Percentiles rank a stretch among this genome's conserved stretches.
phyloP scores from a whole-genome alignment of 495 filamentous ascomycete genomes.

The Aspergillus ostianus region DNA sequence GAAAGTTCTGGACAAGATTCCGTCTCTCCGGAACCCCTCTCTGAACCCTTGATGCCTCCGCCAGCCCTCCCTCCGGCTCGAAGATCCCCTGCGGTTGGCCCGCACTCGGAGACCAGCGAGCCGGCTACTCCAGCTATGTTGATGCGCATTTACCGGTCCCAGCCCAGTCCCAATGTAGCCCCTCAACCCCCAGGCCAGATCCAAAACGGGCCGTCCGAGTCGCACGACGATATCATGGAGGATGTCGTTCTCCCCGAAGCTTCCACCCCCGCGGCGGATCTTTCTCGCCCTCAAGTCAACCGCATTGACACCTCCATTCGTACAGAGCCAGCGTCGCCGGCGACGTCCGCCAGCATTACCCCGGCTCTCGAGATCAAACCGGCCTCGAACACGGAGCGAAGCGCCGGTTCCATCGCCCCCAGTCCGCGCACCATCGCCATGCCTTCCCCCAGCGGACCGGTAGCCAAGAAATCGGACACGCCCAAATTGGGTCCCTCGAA shows the following conservation, averaged over 20 bases:
- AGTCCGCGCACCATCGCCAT: constrained; percentile 40
- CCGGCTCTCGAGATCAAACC: constrained; percentile 33
- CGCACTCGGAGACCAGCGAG: constrained; percentile 36
- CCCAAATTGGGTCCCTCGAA: constrained; percentile 29
- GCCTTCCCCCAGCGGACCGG: constrained; percentile 45
- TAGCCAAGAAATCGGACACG: constrained; percentile 40
- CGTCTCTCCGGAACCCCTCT: constrained; percentile 68
- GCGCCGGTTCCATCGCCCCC: constrained; percentile 29
- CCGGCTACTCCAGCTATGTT: constrained; percentile 84
- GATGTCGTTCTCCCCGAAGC: constrained; percentile 65
- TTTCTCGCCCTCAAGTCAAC: constrained; percentile 35
- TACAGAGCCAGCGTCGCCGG: constrained; percentile 26
- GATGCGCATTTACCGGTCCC: constrained; percentile 63
- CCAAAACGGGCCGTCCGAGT: constrained; percentile 24
- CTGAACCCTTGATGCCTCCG: constrained; percentile 70
- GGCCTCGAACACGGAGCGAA: constrained; percentile 19
- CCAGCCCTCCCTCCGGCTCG: constrained; percentile 56
- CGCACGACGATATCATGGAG: constrained; percentile 62
- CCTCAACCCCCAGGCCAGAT: constrained; percentile 31
- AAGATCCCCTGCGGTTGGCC: constrained; percentile 53
- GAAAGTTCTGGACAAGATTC: constrained; percentile 67
- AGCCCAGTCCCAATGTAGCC: constrained; percentile 21
- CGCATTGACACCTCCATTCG: constrained; percentile 44
- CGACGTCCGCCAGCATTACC: constrained; percentile 31
- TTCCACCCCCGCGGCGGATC: constrained; percentile 34